phyloP scores from a whole-genome alignment of 1,284 basidiomycete species.

The Apiotrichum mycotoxinovorans region DNA sequence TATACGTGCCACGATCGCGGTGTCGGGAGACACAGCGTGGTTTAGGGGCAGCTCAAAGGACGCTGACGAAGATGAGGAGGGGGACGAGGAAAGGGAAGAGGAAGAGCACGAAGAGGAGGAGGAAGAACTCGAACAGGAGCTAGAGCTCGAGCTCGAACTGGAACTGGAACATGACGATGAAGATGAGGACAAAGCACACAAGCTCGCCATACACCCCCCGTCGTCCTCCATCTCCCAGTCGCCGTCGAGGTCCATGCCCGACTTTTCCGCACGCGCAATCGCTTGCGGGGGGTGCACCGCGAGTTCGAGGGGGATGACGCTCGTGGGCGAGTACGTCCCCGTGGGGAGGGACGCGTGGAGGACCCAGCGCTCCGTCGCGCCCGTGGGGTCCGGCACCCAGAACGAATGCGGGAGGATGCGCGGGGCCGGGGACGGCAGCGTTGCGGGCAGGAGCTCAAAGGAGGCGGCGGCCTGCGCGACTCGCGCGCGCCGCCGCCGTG shows the following conservation, averaged over 20 bases:
- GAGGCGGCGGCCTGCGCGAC: slow-evolving; percentile 27
- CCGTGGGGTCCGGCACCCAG: background rate
- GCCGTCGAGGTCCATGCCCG: too few relatives aligned
- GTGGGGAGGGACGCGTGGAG: slow-evolving; percentile 33
- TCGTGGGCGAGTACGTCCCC: slow-evolving; percentile 41
- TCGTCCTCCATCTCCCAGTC: too few relatives aligned
- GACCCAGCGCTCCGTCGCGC: slow-evolving; percentile 25
- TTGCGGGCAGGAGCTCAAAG: slow-evolving; percentile 43
- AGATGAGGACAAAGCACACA: too few relatives aligned
- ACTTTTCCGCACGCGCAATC: background rate
- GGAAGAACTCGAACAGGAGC: too few relatives aligned
- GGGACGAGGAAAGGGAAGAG: background rate
- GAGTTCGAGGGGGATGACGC: slow-evolving; percentile 5
- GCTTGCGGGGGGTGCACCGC: background rate
- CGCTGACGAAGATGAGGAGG: background rate
- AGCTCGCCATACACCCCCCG: too few relatives aligned
- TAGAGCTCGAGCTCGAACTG: too few relatives aligned
- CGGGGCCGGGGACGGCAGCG: slow-evolving; percentile 30
- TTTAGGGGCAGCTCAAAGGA: background rate
- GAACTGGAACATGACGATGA: too few relatives aligned
- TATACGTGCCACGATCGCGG: slow-evolving; percentile 28
- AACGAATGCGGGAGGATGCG: slow-evolving; percentile 11
- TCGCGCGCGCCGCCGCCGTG: slow-evolving; percentile 20
- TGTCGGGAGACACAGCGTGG: background rate
- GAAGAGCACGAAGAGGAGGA: background rate